phyloP scores from a whole-genome alignment of 2,329 filamentous ascomycete species.

The Colletotrichum euphorbiae region DNA sequence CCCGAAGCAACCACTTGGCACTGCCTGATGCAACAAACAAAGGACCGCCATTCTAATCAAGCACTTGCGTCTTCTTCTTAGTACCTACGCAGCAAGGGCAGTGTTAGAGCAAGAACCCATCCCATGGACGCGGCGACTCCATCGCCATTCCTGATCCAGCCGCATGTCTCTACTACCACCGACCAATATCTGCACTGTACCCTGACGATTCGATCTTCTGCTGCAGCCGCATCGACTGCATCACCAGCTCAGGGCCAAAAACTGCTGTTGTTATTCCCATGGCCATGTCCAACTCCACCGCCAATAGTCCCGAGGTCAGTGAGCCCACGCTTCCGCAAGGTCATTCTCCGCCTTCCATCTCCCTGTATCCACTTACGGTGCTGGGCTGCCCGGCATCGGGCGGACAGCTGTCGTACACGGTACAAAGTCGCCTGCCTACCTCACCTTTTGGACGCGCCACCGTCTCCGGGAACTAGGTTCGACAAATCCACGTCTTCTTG shows the following conservation, averaged over 20 bases:
- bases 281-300: constrained; percentile 1
- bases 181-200: background rate
- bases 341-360: constrained; percentile 11
- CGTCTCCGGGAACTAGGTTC: constrained; percentile 6
- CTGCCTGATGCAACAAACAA: constrained; percentile 14
- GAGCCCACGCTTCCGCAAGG: constrained; percentile 19
- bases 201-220: background rate
- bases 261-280: background rate
- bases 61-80: constrained; percentile 10
- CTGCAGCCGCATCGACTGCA: background rate
- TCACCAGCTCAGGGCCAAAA: constrained; percentile 1
- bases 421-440: background rate
- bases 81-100: background rate
- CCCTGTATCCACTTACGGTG: constrained; percentile 17
- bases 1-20: background rate
- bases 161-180: background rate
- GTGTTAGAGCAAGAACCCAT: constrained; percentile 5
- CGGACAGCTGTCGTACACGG: background rate
- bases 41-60: constrained; percentile 3
- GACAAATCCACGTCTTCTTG: background rate
- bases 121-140: constrained; percentile 14
- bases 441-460: background rate
- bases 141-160: constrained; percentile 21
- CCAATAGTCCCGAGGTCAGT: constrained; percentile 7
- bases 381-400: constrained; percentile 4